phyloP scores from a whole-genome alignment of 805 yeast genomes.

The Lipomyces spencermartinsiae region DNA sequence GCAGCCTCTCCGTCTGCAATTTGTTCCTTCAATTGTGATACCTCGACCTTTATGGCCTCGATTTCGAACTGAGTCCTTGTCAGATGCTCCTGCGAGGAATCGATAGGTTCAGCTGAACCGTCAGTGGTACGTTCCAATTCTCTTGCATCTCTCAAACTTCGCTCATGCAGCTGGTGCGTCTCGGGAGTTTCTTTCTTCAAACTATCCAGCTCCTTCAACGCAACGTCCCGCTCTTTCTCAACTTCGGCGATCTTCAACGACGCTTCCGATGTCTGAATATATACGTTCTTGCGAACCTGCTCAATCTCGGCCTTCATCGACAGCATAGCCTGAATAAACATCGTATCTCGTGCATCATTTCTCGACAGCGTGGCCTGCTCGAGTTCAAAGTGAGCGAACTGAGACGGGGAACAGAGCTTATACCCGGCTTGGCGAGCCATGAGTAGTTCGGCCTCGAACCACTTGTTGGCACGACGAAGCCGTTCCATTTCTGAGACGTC shows the following conservation, averaged over 20 bases:
- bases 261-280: constrained; percentile 27
- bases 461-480: constrained; percentile 29
- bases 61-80: background rate
- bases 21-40: background rate
- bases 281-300: constrained; percentile 25
- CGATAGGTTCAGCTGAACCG: background rate
- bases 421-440: constrained; percentile 40
- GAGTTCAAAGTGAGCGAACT: constrained; percentile 22
- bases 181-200: constrained; percentile 10
- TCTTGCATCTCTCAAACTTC: background rate
- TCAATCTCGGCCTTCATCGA: constrained; percentile 38
- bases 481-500: constrained; percentile 23
- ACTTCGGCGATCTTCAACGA: constrained; percentile 22
- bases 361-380: constrained; percentile 15
- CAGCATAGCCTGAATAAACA: constrained; percentile 31
- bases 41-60: constrained; percentile 4
- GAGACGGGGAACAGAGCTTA: constrained; percentile 22
- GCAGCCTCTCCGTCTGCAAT: constrained; percentile 5
- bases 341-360: constrained; percentile 10
- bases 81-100: background rate
- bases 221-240: constrained; percentile 29
- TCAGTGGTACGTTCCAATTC: background rate
- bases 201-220: constrained; percentile 17
- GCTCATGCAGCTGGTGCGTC: background rate
- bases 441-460: constrained; percentile 40